A percentile compares a stretch with the other conserved stretches of the same genome.
Conservation (phyloP, 768 basidiomycete genomes). For the Dictyophora rubrovolvata region DNA sequence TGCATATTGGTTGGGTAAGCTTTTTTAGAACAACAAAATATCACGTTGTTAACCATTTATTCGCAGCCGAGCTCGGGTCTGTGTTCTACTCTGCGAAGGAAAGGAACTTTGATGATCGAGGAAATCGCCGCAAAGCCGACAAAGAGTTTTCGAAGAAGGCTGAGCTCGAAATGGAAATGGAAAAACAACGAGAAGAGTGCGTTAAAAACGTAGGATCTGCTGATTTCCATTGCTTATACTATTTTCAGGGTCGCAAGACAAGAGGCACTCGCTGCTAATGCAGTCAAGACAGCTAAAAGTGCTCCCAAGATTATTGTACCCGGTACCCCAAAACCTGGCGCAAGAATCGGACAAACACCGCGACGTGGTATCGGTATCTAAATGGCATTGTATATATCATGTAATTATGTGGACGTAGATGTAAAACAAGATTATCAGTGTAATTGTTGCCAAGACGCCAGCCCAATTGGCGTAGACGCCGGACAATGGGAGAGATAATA, state of each 20-base stretch:
- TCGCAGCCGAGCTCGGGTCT: conserved; percentile 79
- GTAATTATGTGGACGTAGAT: not conserved
- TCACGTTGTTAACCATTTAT: conserved; percentile 9
- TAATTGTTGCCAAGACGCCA: not conserved
- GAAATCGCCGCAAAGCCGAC: conserved; percentile 66
- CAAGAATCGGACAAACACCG: conserved; percentile 66
- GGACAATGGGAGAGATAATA: not conserved
- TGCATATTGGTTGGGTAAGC: conserved; percentile 89
- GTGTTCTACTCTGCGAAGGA: conserved; percentile 98
- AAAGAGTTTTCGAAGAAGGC: conserved; percentile 87
- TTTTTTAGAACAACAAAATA: not conserved
- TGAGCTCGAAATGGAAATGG: conserved; percentile 89
- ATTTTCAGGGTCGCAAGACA: conserved; percentile 47
- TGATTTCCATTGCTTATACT: not conserved
- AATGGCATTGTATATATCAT: conserved; percentile 2
- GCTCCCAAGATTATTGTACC: conserved; percentile 66
- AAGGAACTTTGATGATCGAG: conserved; percentile 91
- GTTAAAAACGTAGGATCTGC: conserved; percentile 10
- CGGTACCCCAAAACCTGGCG: conserved; percentile 66
- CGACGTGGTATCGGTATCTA: conserved; percentile 61
- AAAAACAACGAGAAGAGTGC: conserved; percentile 69
- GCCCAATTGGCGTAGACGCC: not conserved
- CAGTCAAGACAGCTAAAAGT: conserved; percentile 41
- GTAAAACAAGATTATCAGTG: not conserved
- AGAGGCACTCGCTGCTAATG: conserved; percentile 49